These are phyloP conservation scores for Linum usitatissimum DNA, from an alignment of 345 rosid species.

Conservation along the genomic window DNA sequence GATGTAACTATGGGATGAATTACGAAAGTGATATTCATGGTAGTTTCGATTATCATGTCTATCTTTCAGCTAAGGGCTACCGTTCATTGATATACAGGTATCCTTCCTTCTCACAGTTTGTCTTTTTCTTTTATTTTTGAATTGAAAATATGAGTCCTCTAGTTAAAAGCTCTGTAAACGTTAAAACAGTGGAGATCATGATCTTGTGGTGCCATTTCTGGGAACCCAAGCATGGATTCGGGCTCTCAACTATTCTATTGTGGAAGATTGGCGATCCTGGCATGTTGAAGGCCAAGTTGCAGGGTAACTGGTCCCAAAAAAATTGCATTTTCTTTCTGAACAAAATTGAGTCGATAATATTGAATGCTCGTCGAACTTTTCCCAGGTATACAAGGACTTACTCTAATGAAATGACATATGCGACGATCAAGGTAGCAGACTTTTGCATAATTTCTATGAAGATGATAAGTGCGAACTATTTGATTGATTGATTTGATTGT, in stretches of 20 bases:
- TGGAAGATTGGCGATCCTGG: slow-evolving; percentile 23
- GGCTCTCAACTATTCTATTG: slow-evolving; percentile 16
- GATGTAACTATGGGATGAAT: neutral
- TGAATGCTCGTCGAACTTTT: too few species aligned
- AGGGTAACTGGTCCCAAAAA: too few species aligned
- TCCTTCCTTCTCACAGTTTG: too few species aligned
- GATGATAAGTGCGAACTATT: too few species aligned
- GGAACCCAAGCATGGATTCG: slow-evolving; percentile 27
- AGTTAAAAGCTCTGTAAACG: too few species aligned
- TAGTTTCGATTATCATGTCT: neutral
- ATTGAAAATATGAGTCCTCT: too few species aligned
- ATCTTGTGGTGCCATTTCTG: slow-evolving; percentile 15
- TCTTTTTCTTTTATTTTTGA: neutral
- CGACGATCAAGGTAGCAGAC: slow-evolving; percentile 22
- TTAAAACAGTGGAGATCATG: slow-evolving; percentile 33
- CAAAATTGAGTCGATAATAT: too few species aligned
- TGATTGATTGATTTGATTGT: neutral
- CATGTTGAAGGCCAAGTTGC: slow-evolving; percentile 19
- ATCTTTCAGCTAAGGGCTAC: slow-evolving; percentile 4
- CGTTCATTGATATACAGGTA: slow-evolving; percentile 26
- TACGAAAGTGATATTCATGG: neutral
- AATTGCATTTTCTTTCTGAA: too few species aligned
- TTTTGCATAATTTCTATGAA: too few species aligned
- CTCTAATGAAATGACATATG: slow-evolving; percentile 10
- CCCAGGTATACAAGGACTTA: slow-evolving; percentile 9